Evolutionary conservation across 345 rosid genomes (phyloP).

Genomic region (Arabidopsis suecica): DNA sequence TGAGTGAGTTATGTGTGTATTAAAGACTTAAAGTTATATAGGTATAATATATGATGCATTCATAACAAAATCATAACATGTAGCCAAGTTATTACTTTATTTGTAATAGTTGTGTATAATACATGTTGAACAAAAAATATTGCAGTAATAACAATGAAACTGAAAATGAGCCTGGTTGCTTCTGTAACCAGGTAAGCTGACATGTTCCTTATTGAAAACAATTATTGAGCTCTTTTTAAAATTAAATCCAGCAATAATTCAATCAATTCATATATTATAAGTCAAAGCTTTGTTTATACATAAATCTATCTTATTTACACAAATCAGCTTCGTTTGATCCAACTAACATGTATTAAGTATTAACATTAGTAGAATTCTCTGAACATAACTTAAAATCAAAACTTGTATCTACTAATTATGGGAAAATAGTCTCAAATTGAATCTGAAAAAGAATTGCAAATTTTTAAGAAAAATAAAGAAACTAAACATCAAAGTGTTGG

Average conservation of each 20-base stretch:
- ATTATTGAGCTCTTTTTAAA: neutral
- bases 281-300: slow-evolving; percentile 9
- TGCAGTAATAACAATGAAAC: slow-evolving; percentile 17
- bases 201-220: slow-evolving; percentile 38
- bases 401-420: neutral
- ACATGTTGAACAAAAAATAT: neutral
- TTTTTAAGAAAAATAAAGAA: neutral
- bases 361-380: neutral
- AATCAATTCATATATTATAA: neutral
- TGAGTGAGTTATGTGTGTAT: neutral
- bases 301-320: slow-evolving; percentile 11
- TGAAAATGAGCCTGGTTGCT: slow-evolving; percentile 23
- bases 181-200: slow-evolving; percentile 47
- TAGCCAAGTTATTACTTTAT: too few relatives aligned
- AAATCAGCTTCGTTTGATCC: slow-evolving; percentile 12
- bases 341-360: slow-evolving; percentile 5
- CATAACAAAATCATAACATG: neutral
- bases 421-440: neutral
- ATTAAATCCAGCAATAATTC: slow-evolving; percentile 19
- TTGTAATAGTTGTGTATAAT: too few relatives aligned
- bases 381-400: neutral
- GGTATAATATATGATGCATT: neutral
- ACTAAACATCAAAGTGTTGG: slow-evolving; percentile 50
- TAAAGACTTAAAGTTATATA: too few relatives aligned
- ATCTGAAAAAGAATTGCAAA: neutral